These are phyloP conservation scores for Kluyveromyces lactis DNA, from an alignment of 805 yeast species.

Conservation along the genomic window DNA sequence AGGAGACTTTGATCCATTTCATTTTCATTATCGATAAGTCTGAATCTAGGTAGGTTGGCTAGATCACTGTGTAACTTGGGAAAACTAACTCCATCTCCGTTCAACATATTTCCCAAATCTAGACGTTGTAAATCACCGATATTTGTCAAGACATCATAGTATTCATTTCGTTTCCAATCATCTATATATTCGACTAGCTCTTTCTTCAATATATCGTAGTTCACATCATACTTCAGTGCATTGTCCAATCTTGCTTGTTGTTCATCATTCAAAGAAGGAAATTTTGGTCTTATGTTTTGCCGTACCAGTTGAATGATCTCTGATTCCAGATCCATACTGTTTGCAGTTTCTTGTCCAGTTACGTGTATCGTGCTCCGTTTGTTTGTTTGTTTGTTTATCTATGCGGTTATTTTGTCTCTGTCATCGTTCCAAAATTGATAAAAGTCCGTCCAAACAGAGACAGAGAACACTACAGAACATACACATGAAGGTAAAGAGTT, in stretches of 20 bases:
- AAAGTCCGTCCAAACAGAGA: too few relatives aligned
- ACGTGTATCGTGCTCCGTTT: too few relatives aligned
- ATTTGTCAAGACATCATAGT: neutral
- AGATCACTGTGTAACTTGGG: conserved; percentile 16
- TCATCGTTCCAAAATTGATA: too few relatives aligned
- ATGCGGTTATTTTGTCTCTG: too few relatives aligned
- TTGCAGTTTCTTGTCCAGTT: neutral
- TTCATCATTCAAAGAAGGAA: neutral
- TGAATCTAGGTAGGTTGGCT: conserved; percentile 18
- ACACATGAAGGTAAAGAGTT: too few relatives aligned
- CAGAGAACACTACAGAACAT: too few relatives aligned
- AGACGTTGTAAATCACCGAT: conserved; percentile 1
- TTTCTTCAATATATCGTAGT: neutral
- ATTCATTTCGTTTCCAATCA: neutral
- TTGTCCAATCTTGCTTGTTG: neutral
- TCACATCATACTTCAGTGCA: neutral
- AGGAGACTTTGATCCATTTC: conserved; percentile 11
- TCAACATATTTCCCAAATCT: neutral
- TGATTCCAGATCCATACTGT: conserved; percentile 1
- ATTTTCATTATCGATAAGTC: conserved; percentile 8
- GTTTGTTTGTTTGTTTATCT: too few relatives aligned
- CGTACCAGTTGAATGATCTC: conserved; percentile 2
- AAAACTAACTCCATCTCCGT: conserved; percentile 6
- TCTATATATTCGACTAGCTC: neutral
- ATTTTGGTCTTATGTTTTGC: neutral